Base-by-base conservation (phyloP, 805 yeast genomes). In the Lipomyces lipofer region DNA sequence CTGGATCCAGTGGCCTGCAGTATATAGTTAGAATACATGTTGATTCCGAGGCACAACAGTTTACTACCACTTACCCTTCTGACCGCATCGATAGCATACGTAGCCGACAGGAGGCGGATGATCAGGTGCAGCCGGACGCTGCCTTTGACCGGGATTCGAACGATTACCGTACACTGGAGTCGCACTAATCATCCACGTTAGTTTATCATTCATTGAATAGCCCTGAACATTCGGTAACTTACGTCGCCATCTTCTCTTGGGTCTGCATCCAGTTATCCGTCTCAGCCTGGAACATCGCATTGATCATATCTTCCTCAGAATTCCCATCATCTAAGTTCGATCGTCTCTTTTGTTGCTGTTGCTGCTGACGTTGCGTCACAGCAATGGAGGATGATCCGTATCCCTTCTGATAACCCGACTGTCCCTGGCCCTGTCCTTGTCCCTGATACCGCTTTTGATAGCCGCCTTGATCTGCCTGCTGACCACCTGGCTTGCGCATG, bases 51-150 rank as follows among this genome's bases (percentile, higher is more conserved):
- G 12, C 40, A 9, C 4, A 6, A 27, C 30, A 5, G 25, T 5
- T 19, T 12, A 27, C n/a, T 10, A 4, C 3, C 13, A 43, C 51
- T 10, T 38, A 56, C 60, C 94, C 70, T 89, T 88, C 27, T 87
- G 88, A 47, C 98, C 98, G 74, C 99, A 94, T 67, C 97, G 78
- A 69, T 94, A 92, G 70, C 99, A 94, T 68, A 92, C 86, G 66
- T 94, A 94, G 1, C 96, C 96, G 5, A 96, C 92, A 1, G 99
- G 99, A 8, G 97, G 97, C 5, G 81, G 78, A 61, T 85, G 91
- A 53, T 88, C 95, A 2, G 73, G 69, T 5, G 57, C 69, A 62
- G 47, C 69, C 40, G 65, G 63, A 35, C 49, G 15, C 24, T 43
- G 49, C 29, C 48, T 52, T 32, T 49, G 46, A 38, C 48, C 24